Base-by-base conservation (phyloP, 2,329 filamentous ascomycete species). In the Aspergillus glaucus region DNA sequence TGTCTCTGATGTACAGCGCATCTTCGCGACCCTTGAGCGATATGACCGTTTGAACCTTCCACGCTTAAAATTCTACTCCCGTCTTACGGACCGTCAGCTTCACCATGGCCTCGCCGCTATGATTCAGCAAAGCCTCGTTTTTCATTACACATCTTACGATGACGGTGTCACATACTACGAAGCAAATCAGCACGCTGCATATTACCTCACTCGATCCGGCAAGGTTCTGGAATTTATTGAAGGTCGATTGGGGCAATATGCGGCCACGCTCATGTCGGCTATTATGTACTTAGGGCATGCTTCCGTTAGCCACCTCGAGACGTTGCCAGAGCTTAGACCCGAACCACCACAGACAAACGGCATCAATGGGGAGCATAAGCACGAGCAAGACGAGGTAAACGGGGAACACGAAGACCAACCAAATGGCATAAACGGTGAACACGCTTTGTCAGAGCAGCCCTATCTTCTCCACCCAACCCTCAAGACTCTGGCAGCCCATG, bases 101-200 rank as follows among this genome's bases (percentile, higher is more conserved):
- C 87, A 85, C 60, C 84, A 91, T 70, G 90, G 87, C 17, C 78
- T 98, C 45, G 84, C 84, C 46, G 85, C 93, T 28, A 83, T 97
- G 55, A 80, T 95, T 39, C 92, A 97, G 65, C 87, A 95, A 65
- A 89, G 91, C 62, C 80, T 97, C 44, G 76, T 94, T 54, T 88
- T 84, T 66, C 86, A 91, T 68, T 79, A 83, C 55, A 81, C 82
- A 56, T 79, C 84, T 51, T 65, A 76, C 48, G 80, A 85, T 48
- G 78, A 81, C 40, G 79, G 78, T 42, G 67, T 77, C 44, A 86
- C 87, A 21, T 83, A 82, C 64, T 98, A 97, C 71, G 88, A 95
- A 66, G 87, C 89, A 50, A 90, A 96, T 61, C 76, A 84, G 63
- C 76, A 83, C 56, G 82, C 85, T 52, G 87, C 89, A 55, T 97